Conservation (phyloP, 495 filamentous ascomycete species). For the Filosporella fistucella region DNA sequence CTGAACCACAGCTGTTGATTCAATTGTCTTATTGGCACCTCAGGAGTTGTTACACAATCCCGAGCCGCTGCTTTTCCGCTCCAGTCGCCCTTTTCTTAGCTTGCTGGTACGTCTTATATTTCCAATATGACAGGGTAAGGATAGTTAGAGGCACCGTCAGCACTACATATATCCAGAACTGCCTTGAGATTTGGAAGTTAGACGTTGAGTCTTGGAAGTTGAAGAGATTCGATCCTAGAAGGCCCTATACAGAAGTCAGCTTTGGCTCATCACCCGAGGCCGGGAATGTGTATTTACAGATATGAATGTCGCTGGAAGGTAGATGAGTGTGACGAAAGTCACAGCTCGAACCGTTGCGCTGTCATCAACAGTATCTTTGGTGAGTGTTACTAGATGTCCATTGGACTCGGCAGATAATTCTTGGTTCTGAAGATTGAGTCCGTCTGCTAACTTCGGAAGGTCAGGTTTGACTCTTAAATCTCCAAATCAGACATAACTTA, state of each 20-base stretch:
- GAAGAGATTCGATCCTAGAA: conserved; percentile 39
- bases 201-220: conserved; percentile 22
- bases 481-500: not conserved
- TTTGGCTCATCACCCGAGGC: no score
- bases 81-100: not conserved
- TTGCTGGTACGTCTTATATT: not conserved
- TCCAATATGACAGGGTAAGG: conserved; percentile 27
- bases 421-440: conserved; percentile 14
- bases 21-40: not conserved
- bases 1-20: not conserved
- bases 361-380: conserved; percentile 17
- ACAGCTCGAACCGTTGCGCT: conserved; percentile 10
- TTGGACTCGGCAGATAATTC: conserved; percentile 6
- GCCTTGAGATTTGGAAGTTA: conserved; percentile 23
- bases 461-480: not conserved
- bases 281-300: conserved; percentile 5
- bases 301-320: conserved; percentile 12
- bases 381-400: conserved; percentile 6
- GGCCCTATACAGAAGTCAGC: not conserved
- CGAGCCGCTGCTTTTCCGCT: not conserved
- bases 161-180: conserved; percentile 35
- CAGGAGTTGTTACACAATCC: not conserved
- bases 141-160: conserved; percentile 26
- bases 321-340: conserved; percentile 13
- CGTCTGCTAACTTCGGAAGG: conserved; percentile 7